Conservation (phyloP, 345 rosid genomes). For the Eucalyptus globulus region DNA sequence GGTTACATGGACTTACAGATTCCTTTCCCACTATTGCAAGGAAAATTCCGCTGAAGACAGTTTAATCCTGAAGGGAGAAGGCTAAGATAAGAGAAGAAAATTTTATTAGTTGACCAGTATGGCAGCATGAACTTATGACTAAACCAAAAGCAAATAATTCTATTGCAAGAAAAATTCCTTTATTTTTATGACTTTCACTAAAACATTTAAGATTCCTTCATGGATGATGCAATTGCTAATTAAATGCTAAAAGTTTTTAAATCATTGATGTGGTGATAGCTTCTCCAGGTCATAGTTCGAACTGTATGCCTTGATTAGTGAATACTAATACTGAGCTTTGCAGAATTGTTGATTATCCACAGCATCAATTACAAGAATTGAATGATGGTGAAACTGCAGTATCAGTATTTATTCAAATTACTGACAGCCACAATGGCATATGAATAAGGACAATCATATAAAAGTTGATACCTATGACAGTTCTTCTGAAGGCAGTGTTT, state of each 20-base stretch:
- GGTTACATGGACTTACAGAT: slow-evolving; percentile 24
- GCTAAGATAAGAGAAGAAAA: slow-evolving; percentile 7
- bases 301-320: background rate
- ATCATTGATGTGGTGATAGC: background rate
- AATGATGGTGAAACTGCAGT: background rate
- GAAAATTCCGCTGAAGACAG: slow-evolving; percentile 62
- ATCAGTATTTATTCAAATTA: background rate
- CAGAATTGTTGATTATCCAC: background rate
- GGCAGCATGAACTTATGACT: background rate
- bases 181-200: background rate
- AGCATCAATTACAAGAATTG: accelerated
- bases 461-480: background rate
- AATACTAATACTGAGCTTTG: background rate
- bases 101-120: background rate
- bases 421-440: background rate
- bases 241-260: background rate
- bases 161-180: background rate
- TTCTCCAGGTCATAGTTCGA: background rate
- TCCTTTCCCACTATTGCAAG: slow-evolving; percentile 36
- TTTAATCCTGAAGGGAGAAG: slow-evolving; percentile 33
- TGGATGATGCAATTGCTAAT: background rate
- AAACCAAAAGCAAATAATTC: background rate
- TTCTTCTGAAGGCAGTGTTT: background rate
- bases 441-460: background rate
- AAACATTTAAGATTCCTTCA: background rate